A percentile compares a stretch with the other conserved stretches of the same genome.
phyloP scores from a whole-genome alignment of 176 grass and related monocot genomes.

The Eleusine indica region DNA sequence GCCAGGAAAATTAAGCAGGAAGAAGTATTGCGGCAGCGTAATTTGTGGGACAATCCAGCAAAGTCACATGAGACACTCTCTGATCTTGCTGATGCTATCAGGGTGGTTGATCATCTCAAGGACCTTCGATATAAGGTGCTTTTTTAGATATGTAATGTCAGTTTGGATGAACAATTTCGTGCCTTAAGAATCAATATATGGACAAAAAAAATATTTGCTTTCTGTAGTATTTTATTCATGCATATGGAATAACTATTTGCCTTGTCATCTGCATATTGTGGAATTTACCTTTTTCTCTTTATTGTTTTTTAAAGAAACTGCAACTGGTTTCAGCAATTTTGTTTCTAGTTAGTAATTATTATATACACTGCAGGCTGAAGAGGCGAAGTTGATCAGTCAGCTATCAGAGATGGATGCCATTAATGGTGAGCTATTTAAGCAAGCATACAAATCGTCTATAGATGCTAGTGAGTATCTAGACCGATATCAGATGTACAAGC shows the following conservation, averaged over 20 bases:
- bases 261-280: background rate
- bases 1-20: slow-evolving; percentile 71
- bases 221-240: background rate
- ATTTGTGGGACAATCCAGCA: slow-evolving; percentile 78
- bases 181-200: background rate
- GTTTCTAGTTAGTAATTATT: slow-evolving; percentile 12
- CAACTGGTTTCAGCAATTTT: background rate
- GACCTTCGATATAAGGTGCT: slow-evolving; percentile 88
- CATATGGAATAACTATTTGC: background rate
- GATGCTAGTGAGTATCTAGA: slow-evolving; percentile 79
- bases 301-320: background rate
- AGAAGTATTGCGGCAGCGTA: slow-evolving; percentile 52
- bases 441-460: slow-evolving; percentile 76
- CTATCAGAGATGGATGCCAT: slow-evolving; percentile 83
- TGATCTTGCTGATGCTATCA: slow-evolving; percentile 70
- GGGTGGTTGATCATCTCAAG: slow-evolving; percentile 79
- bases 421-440: slow-evolving; percentile 78
- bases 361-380: slow-evolving; percentile 71
- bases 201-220: background rate
- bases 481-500: slow-evolving; percentile 73
- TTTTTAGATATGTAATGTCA: slow-evolving; percentile 41
- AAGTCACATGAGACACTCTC: slow-evolving; percentile 67
- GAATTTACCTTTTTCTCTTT: background rate
- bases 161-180: slow-evolving; percentile 10
- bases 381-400: slow-evolving; percentile 86